Base-by-base conservation (phyloP, 2,329 filamentous ascomycete genomes). In the Fusarium tjaetaba region DNA sequence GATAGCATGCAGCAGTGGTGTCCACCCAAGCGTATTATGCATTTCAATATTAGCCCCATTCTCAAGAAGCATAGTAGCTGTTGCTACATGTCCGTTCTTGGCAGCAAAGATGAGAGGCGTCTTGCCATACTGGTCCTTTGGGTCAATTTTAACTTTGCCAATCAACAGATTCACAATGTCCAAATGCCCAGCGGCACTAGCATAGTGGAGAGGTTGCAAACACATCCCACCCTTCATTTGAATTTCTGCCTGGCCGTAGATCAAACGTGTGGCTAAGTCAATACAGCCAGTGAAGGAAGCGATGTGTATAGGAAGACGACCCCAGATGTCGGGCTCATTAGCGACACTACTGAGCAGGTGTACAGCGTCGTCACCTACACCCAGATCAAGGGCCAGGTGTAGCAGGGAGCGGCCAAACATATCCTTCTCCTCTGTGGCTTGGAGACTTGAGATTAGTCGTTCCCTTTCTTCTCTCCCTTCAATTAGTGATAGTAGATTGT, bases 211-310 rank as follows among this genome's bases (percentile, higher is more conserved):
- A 18, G 42, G 42, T 26, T 13, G 16, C 2, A 18, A 26, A 13
- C 0, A 2, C 1, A 0, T 0, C 0, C 0, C 20, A 43, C 26
- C 24, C 15, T 8, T 1, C 1, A 7, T 0, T 5, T 43, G 24
- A 13, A 43, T 26, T 26, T 0, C 16, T 8, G 2, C 10, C 42
- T 26, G n/a, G 24, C 5, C 42, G 24, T 13, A 18, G 15, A 18
- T 43, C 42, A 43, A 43, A 26, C 24, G 42, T 26, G 6, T 26
- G 10, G 10, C 1, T 11, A 43, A 13, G 4, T 26, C 42, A 26
- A 43, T 18, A 13, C 42, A 18, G 24, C 42, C 24, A 26, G 42
- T 26, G 10, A 18, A 26, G 10, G 42, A 43, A 3, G 42, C n/a
- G 4, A 43, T 26, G 15, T 43, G 42, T 2, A 43, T 15, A 13